Conservation (phyloP, 306 rosid species). For the Castanea crenata region DNA sequence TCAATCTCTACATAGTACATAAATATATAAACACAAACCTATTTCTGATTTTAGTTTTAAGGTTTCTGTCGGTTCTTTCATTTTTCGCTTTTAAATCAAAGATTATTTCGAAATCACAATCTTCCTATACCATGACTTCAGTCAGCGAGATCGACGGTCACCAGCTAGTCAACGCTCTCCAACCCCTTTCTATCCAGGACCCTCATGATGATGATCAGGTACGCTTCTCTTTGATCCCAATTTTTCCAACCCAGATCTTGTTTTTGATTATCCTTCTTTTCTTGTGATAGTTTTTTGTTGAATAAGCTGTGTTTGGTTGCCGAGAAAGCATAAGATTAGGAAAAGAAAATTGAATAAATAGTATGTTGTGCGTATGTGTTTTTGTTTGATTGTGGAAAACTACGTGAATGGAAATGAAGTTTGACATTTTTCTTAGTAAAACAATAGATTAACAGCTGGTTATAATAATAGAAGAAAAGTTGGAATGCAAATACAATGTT, state of each 20-base stretch:
- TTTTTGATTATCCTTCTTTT: not conserved
- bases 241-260: not conserved
- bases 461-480: not conserved
- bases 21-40: too few relatives aligned
- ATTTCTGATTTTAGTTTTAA: not conserved
- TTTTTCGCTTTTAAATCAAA: not conserved
- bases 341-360: not conserved
- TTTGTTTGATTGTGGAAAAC: too few relatives aligned
- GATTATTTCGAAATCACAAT: not conserved
- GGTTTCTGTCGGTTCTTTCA: not conserved
- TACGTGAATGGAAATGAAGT: not conserved
- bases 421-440: not conserved
- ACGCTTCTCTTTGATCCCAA: not conserved
- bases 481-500: not conserved
- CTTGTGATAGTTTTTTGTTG: not conserved
- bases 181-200: conserved; percentile 12
- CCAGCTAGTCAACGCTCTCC: conserved; percentile 15
- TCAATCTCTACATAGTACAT: not conserved
- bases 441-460: not conserved
- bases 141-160: conserved; percentile 21
- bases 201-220: conserved; percentile 1
- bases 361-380: too few relatives aligned
- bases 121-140: conserved; percentile 30
- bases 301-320: not conserved
- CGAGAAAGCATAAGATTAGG: not conserved